Evolutionary conservation across 2,329 filamentous ascomycete species (phyloP).

Genomic region (Fonsecaea nubica): DNA sequence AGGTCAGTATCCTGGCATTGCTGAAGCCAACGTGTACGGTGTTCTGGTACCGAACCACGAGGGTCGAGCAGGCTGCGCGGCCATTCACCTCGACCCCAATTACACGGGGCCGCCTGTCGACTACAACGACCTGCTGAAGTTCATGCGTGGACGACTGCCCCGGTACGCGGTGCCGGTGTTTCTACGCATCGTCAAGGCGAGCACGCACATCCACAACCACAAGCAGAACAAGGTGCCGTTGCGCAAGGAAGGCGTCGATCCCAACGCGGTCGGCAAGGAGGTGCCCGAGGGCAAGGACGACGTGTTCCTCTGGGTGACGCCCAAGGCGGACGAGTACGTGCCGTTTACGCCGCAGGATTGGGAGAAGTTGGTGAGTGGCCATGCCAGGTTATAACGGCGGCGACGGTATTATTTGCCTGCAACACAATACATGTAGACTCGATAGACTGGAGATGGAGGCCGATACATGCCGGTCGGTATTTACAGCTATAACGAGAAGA

Average conservation of each 20-base stretch:
- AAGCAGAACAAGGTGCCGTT: slow-evolving; percentile 80
- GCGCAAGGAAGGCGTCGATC: slow-evolving; percentile 43
- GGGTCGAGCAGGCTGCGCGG: slow-evolving; percentile 81
- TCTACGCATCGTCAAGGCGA: slow-evolving; percentile 65
- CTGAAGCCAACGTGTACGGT: slow-evolving; percentile 86
- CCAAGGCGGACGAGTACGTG: slow-evolving; percentile 34
- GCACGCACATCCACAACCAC: slow-evolving; percentile 73
- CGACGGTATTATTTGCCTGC: too few species aligned
- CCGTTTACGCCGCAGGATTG: slow-evolving; percentile 33
- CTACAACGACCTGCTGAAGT: slow-evolving; percentile 65
- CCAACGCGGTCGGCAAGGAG: slow-evolving; percentile 35
- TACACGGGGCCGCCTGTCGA: slow-evolving; percentile 56
- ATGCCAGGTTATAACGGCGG: slow-evolving; percentile 45
- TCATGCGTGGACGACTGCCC: slow-evolving; percentile 67
- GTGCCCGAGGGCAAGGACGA: slow-evolving; percentile 36
- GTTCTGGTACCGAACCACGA: slow-evolving; percentile 81
- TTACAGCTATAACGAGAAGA: too few species aligned
- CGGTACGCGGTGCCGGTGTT: slow-evolving; percentile 79
- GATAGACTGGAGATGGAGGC: too few species aligned
- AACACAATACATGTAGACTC: too few species aligned
- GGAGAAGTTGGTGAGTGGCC: slow-evolving; percentile 27
- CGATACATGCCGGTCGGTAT: too few species aligned
- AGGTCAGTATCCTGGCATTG: slow-evolving; percentile 68
- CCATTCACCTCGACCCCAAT: slow-evolving; percentile 65
- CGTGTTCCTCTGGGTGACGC: slow-evolving; percentile 44